Percentiles rank a stretch among this genome's conserved stretches.
These are phyloP conservation scores for Blastobotrys aristatus DNA, from an alignment of 1,139 yeast species.

Conservation along the genomic window DNA sequence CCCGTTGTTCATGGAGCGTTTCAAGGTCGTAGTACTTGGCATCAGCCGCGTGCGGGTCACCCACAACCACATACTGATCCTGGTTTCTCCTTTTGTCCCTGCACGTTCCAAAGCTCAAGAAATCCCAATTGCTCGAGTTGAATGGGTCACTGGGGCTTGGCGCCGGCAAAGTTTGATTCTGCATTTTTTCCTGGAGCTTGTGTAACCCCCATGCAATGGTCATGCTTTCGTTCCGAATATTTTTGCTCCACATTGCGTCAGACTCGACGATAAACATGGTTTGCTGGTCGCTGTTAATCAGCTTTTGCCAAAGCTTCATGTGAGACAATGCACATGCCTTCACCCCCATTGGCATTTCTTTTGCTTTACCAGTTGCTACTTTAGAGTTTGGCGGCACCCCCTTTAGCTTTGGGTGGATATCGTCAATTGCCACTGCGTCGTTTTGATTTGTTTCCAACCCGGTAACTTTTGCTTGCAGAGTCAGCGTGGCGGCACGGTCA, in stretches of 20 bases:
- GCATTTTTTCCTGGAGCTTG: conserved; percentile 1
- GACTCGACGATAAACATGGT: conserved; percentile 8
- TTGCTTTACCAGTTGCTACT: too few species aligned
- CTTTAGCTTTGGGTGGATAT: background rate
- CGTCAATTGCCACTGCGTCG: background rate
- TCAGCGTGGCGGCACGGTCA: background rate
- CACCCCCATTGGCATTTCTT: background rate
- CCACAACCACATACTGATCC: background rate
- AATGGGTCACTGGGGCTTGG: background rate
- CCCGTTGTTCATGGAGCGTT: background rate
- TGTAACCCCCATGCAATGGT: conserved; percentile 3
- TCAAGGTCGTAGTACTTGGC: background rate
- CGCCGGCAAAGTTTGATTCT: too few species aligned
- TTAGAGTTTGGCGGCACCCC: background rate
- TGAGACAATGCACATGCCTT: background rate
- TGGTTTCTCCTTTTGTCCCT: background rate
- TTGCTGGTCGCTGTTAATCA: conserved; percentile 13
- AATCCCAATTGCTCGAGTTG: background rate
- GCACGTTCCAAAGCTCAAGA: background rate
- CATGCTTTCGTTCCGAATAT: conserved; percentile 6
- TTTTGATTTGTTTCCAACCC: background rate
- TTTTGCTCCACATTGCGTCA: conserved; percentile 11
- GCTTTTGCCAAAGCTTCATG: background rate
- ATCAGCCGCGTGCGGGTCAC: background rate
- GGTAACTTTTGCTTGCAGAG: background rate